Evolutionary conservation across 1,139 yeast genomes (phyloP), one percentile per base, ranked within the genome.

Genomic region (Blastobotrys elegans): DNA sequence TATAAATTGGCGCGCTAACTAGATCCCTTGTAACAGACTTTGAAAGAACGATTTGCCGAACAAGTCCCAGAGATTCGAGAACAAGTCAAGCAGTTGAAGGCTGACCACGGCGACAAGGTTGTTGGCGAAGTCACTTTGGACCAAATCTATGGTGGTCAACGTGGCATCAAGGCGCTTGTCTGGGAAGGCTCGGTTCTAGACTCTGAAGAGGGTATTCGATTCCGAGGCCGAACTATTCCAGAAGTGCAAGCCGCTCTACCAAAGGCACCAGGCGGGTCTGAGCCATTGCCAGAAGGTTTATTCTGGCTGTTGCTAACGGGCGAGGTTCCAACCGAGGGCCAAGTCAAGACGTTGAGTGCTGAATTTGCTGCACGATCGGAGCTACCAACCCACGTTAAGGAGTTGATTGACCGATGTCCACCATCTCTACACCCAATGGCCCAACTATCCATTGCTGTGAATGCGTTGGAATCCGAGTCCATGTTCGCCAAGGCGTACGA

Each of bases 151-250:
- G 98, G 97, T 78, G 98, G 98, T 80, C 88, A 87, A 96, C 84
- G 97, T 75, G 97, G 97, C 71, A 86, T 90, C 75, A 87, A 87
- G 74, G 96, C 96, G 65, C 78, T 92, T 62, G 97, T 92, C 53
- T 92, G 97, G 97, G 97, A 92, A 78, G 98, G 98, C 64, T 90
- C 97, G 50, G 98, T 92, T 50, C 79, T 92, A 70, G 98, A 92
- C 73, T 95, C 98, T 61, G 84, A 84, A 59, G 98, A 92, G 74
- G 98, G 98, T 67, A 92, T 92, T 70, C 84, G 97, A 70, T 92
- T 92, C 82, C 88, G 97, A 76, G 97, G 97, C 65, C 80, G 84
- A 74, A 90, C 98, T 63, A 92, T 92, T 63, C 97, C 97, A 58
- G 97, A 92, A 64, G 80, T 90, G 68, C 95, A 87, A 73, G 77